Conservation (phyloP, 75 land plant species). For the Adiantum capillusveneris region DNA sequence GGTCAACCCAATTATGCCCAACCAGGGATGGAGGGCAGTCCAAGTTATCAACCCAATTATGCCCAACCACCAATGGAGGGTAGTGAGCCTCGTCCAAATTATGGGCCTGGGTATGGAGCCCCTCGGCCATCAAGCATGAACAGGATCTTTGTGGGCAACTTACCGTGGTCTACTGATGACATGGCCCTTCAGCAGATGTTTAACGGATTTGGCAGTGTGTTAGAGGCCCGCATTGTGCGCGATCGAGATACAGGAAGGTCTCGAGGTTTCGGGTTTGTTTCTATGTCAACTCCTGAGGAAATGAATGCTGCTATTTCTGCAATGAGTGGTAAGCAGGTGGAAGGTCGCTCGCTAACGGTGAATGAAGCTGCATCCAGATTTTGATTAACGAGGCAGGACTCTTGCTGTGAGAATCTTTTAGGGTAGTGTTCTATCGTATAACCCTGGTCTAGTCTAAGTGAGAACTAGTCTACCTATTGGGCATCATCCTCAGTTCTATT, state of each 20-base stretch:
- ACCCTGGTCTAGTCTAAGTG: too few species aligned
- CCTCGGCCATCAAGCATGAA: slow-evolving; percentile 16
- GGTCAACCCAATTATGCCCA: too few species aligned
- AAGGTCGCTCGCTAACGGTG: slow-evolving; percentile 13
- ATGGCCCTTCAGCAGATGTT: slow-evolving; percentile 56
- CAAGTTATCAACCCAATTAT: too few species aligned
- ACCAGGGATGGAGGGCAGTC: too few species aligned
- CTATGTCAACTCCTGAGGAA: slow-evolving; percentile 50
- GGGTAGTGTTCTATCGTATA: too few species aligned
- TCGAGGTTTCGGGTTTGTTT: slow-evolving; percentile 91
- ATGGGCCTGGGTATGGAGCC: slow-evolving; percentile 5
- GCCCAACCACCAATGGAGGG: background rate
- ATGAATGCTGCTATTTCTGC: slow-evolving; percentile 51
- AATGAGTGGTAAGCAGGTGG: slow-evolving; percentile 38
- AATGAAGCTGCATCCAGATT: slow-evolving; percentile 9
- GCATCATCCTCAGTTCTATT: too few species aligned
- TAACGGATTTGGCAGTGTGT: slow-evolving; percentile 60
- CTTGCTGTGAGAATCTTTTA: too few species aligned
- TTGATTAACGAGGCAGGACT: too few species aligned
- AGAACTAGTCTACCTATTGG: too few species aligned
- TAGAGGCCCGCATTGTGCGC: slow-evolving; percentile 70
- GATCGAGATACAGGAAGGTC: slow-evolving; percentile 84
- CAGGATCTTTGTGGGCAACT: slow-evolving; percentile 72
- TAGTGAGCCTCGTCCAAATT: background rate
- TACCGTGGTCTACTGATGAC: slow-evolving; percentile 79